phyloP scores from a whole-genome alignment of 176 grass and related monocot genomes.

The maize (Zea mays) region Zm-B73-REFERENCE-NAM-5.0 NC_050096.1:229500001-229500500 shows the following conservation, averaged over 20 bases:
- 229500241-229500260: not conserved
- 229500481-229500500: slow-evolving; percentile 14
- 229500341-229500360: slow-evolving; percentile 1
- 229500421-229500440: not conserved
- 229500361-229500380: not conserved
- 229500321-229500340: not conserved
- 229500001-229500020: not conserved
- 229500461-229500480: not conserved
- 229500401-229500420: not conserved
- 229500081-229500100: not conserved
- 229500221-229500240: not conserved
- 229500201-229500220: not conserved
- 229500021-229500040: not conserved
- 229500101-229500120: not conserved
- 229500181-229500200: not conserved
- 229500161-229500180: not conserved
- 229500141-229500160: not conserved
- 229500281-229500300: not conserved
- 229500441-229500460: slow-evolving; percentile 16
- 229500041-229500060: not conserved
- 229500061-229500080: not conserved
- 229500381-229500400: not conserved
- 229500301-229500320: not conserved
- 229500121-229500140: not conserved
- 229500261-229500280: slow-evolving; percentile 3